Percentiles rank a stretch among this genome's conserved stretches.
These are phyloP conservation scores for Misopates orontium DNA, from an alignment of 257 asterid genomes.

Conservation along the genomic window DNA sequence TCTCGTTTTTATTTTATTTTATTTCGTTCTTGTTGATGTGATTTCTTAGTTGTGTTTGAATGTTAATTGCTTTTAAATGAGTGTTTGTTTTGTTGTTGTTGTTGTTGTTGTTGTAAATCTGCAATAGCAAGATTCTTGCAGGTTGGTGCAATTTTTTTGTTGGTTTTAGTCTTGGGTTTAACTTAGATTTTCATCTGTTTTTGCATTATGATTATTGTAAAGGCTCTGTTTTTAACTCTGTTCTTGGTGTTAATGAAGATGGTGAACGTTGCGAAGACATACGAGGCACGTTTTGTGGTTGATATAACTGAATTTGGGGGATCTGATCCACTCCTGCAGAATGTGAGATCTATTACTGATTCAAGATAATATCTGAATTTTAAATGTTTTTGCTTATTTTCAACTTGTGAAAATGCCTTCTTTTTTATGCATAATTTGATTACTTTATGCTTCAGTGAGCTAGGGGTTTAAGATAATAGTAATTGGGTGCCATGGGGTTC, in stretches of 20 bases:
- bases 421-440: not conserved
- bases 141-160: not conserved
- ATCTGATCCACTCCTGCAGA: slow-evolving; percentile 52
- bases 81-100: too few species aligned
- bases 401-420: not conserved
- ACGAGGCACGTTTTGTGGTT: slow-evolving; percentile 48
- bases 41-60: too few species aligned
- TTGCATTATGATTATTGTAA: too few species aligned
- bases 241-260: slow-evolving; percentile 49
- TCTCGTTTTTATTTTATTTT: too few species aligned
- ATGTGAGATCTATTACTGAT: slow-evolving; percentile 47
- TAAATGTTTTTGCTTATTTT: not conserved
- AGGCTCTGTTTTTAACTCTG: slow-evolving; percentile 20
- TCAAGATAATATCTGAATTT: not conserved
- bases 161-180: not conserved
- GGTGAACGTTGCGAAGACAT: slow-evolving; percentile 44
- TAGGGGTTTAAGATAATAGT: not conserved
- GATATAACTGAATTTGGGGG: slow-evolving; percentile 54
- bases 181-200: not conserved
- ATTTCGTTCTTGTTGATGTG: too few species aligned
- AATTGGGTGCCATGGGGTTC: not conserved
- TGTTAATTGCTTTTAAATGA: too few species aligned
- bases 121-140: too few species aligned
- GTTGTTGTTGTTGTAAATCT: too few species aligned
- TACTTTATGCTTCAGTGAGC: slow-evolving; percentile 12